These are phyloP conservation scores for Plectosphaerella plurivora DNA, from an alignment of 2,329 filamentous ascomycete species.

Conservation along the genomic window DNA sequence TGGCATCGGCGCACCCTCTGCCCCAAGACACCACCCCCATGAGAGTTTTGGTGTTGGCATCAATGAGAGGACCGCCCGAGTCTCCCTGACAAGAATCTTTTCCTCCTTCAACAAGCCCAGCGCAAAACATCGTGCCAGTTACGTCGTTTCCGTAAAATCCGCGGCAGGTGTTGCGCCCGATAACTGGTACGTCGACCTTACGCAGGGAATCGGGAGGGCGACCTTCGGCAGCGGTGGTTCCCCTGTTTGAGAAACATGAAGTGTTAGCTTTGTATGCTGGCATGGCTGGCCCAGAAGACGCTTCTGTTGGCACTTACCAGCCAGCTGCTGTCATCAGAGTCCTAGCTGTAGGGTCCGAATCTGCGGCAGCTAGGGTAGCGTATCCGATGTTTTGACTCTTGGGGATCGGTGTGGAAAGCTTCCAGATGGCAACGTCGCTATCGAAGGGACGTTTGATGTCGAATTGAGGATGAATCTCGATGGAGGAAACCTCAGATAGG, in stretches of 20 bases:
- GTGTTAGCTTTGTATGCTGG: neutral
- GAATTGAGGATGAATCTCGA: conserved; percentile 18
- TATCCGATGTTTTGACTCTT: conserved; percentile 18
- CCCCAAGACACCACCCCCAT: conserved; percentile 26
- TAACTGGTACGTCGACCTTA: conserved; percentile 24
- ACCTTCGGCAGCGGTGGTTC: conserved; percentile 12
- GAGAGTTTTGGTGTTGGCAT: conserved; percentile 12
- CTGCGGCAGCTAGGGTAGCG: conserved; percentile 15
- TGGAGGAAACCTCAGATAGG: conserved; percentile 15
- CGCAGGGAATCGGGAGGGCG: conserved; percentile 12
- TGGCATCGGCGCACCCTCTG: conserved; percentile 20
- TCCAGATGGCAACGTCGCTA: conserved; percentile 24
- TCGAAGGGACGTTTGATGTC: conserved; percentile 11
- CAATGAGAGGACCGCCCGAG: conserved; percentile 24
- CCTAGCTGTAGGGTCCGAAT: conserved; percentile 20
- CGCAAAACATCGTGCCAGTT: conserved; percentile 26
- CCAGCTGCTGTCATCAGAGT: conserved; percentile 18
- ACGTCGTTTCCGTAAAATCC: conserved; percentile 16
- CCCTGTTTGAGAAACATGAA: conserved; percentile 16
- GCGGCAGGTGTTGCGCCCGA: conserved; percentile 20
- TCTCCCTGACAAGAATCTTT: conserved; percentile 28
- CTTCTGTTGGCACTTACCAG: conserved; percentile 18
- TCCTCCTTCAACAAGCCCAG: conserved; percentile 18
- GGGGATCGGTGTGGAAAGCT: conserved; percentile 17
- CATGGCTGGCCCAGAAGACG: too few relatives aligned